phyloP scores from a whole-genome alignment of 768 basidiomycete genomes.

The Melanogaster broomeanus region DNA sequence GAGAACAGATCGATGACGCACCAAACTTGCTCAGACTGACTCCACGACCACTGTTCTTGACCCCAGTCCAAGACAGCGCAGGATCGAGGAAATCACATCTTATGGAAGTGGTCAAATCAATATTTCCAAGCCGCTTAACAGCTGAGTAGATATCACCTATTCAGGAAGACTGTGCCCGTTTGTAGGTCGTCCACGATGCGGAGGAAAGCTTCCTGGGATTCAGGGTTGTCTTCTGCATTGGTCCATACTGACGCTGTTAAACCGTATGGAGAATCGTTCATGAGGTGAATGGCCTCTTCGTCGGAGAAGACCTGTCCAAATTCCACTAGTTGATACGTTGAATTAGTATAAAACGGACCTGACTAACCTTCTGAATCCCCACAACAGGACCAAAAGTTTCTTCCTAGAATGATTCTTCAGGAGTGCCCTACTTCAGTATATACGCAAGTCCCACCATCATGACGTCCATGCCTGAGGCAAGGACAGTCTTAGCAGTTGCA shows the following conservation, averaged over 20 bases:
- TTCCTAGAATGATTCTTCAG: conserved; percentile 44
- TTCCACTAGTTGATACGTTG: background rate
- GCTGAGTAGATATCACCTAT: conserved; percentile 50
- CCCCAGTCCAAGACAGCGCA: conserved; percentile 91
- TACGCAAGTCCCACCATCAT: conserved; percentile 66
- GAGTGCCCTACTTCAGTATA: background rate
- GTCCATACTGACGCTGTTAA: conserved; percentile 97
- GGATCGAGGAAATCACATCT: conserved; percentile 92
- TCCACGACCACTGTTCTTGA: conserved; percentile 91
- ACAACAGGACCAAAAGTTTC: conserved; percentile 94
- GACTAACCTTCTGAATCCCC: conserved; percentile 84
- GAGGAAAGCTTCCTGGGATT: conserved; percentile 71
- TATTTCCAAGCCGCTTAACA: background rate
- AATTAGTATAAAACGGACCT: background rate
- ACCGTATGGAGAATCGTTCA: conserved; percentile 97
- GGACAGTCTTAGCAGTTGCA: conserved; percentile 4
- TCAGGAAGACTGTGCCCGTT: conserved; percentile 92
- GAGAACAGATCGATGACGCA: conserved; percentile 38
- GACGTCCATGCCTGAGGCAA: conserved; percentile 74
- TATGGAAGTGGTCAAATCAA: background rate
- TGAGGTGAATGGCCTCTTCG: conserved; percentile 83
- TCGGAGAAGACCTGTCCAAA: conserved; percentile 68
- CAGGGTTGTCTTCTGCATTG: conserved; percentile 54
- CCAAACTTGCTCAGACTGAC: conserved; percentile 90
- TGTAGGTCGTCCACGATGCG: conserved; percentile 66